Base-by-base conservation (phyloP, 441 rosid species). In the Erodium trifolium region DNA sequence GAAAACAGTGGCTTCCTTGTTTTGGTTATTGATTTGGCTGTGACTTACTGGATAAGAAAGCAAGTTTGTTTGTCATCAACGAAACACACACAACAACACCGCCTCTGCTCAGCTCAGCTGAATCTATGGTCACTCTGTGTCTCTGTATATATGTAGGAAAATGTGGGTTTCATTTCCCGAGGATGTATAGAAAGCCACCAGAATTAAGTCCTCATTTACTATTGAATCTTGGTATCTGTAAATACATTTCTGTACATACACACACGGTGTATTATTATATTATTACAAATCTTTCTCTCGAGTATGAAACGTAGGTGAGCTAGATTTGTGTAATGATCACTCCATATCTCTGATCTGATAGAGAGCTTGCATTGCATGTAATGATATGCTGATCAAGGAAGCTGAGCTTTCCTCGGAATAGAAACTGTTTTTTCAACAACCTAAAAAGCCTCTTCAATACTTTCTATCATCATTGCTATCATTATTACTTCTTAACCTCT, bases 161-260 rank as follows among this genome's bases (percentile, higher is more conserved):
- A 55, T 57, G 27, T 57, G 63, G 63, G 23, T 57, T 57, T 57
- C 63, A 57, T 57, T 57, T 57, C 29, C 63, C 63, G 23, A 57
- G 63, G 63, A 55, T 14, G 1, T 17, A 17, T 55, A 53, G 60
- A 53, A 53, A 41, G 57, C 60, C 60, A 53, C 14, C 60, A 57
- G 63, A 37, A 57, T 55, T 13, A 6, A 14, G 23, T 13, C 53
- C 10, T 55, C 62, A 55, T 55, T 55, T 57, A 57, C 63, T 16
- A 57, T 17, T 57, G 27, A 57, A 5, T 37, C 41, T 37, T 37
- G 41, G 5, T 37, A 37, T 37, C 3, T 37, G 41, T 37, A 37
- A 37, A 37, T 7, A 37, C 41, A 37, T 57, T 4, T 3, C 17
- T 16, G 23, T 18, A 16, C 29, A 47, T n/a, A 45, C n/a, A 47